A percentile compares a stretch with the other conserved stretches of the same genome.
phyloP scores from a whole-genome alignment of 2,329 filamentous ascomycete genomes.

The Calonectria henricotiae region DNA sequence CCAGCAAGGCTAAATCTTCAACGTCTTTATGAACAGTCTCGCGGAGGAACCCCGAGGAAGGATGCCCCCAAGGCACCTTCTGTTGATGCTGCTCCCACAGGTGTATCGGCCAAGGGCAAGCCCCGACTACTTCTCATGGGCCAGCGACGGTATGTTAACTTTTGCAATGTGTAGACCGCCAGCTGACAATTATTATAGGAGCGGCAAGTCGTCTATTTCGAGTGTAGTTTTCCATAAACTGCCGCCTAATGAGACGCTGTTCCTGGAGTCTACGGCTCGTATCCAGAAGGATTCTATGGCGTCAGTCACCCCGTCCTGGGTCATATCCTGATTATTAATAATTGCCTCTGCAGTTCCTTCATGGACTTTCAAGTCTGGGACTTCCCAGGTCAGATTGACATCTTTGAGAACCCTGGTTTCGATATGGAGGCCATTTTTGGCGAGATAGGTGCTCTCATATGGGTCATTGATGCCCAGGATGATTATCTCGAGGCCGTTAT shows the following conservation, averaged over 20 bases:
- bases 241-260: slow-evolving; percentile 94
- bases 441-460: slow-evolving; percentile 94
- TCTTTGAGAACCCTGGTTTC: slow-evolving; percentile 89
- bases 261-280: slow-evolving; percentile 93
- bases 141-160: slow-evolving; percentile 81
- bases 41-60: slow-evolving; percentile 66
- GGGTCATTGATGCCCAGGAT: slow-evolving; percentile 99
- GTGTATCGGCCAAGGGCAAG: slow-evolving; percentile 75
- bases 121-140: slow-evolving; percentile 95
- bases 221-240: slow-evolving; percentile 99
- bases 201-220: slow-evolving; percentile 97
- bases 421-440: slow-evolving; percentile 96
- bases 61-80: slow-evolving; percentile 66
- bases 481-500: slow-evolving; percentile 95
- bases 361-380: slow-evolving; percentile 99
- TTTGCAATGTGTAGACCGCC: not conserved
- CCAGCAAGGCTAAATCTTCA: slow-evolving; percentile 76
- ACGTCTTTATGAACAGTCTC: slow-evolving; percentile 76
- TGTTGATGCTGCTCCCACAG: slow-evolving; percentile 58
- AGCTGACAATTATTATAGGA: slow-evolving; percentile 70
- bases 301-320: slow-evolving; percentile 69
- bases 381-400: slow-evolving; percentile 93
- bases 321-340: slow-evolving; percentile 28
- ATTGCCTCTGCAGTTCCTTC: slow-evolving; percentile 79
- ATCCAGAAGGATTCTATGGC: slow-evolving; percentile 97